Evolutionary conservation across 768 basidiomycete species (phyloP).

Genomic region (Cystoderma amianthinum): DNA sequence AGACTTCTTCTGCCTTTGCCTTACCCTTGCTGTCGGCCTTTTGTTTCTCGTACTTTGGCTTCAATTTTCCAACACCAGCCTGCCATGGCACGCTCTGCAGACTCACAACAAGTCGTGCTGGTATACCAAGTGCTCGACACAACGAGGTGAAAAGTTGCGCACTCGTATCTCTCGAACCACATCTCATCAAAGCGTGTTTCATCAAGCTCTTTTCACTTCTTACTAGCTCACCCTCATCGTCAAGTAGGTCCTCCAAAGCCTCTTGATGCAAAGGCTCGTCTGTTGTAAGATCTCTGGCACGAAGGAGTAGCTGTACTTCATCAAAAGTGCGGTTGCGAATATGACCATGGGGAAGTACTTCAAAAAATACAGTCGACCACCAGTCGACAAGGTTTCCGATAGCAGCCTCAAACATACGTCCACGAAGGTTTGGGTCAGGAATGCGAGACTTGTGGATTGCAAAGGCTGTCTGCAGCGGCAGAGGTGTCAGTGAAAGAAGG

Average conservation of each 20-base stretch:
- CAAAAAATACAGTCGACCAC: conserved; percentile 78
- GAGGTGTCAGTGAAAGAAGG: conserved; percentile 79
- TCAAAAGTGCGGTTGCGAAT: conserved; percentile 74
- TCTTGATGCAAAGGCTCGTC: conserved; percentile 29
- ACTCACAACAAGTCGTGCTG: conserved; percentile 82
- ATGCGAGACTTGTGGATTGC: conserved; percentile 74
- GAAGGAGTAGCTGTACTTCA: conserved; percentile 48
- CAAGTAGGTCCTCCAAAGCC: conserved; percentile 36
- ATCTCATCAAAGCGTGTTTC: conserved; percentile 82
- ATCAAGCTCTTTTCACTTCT: conserved; percentile 80
- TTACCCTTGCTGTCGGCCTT: conserved; percentile 26
- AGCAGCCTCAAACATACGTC: conserved; percentile 82
- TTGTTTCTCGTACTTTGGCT: conserved; percentile 32
- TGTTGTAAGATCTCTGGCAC: conserved; percentile 17
- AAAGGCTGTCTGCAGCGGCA: conserved; percentile 76
- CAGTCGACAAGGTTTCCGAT: conserved; percentile 69
- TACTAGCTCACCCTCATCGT: conserved; percentile 61
- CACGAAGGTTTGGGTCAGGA: conserved; percentile 76
- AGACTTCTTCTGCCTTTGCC: conserved; percentile 20
- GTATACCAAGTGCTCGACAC: conserved; percentile 80
- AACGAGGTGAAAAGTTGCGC: conserved; percentile 90
- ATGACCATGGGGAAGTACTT: conserved; percentile 55
- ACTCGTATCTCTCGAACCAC: conserved; percentile 78
- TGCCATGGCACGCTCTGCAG: conserved; percentile 93
- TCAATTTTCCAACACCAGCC: conserved; percentile 52